phyloP scores from a whole-genome alignment of 139 green algal genomes.

The Bryopsis sp. region DNA sequence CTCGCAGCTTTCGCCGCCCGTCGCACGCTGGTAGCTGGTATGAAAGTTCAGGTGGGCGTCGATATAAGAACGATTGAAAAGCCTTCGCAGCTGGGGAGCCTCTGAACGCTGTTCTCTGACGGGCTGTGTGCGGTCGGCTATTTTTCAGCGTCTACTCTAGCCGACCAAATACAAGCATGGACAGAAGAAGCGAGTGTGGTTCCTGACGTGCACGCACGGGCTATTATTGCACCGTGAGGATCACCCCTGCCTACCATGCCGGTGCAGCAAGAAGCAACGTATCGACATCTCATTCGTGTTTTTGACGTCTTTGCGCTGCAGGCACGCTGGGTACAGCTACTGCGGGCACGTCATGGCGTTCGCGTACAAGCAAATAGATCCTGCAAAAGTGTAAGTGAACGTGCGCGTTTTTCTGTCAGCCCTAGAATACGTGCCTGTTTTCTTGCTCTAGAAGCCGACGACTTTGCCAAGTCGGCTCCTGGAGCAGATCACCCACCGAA shows the following conservation, averaged over 20 bases:
- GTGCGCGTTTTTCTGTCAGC: background rate
- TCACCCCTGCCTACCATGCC: background rate
- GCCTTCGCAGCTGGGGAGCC: background rate
- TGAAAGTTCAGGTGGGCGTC: slow-evolving; percentile 29
- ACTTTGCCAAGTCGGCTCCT: no score
- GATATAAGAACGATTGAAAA: background rate
- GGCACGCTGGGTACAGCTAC: slow-evolving; percentile 77
- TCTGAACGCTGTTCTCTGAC: background rate
- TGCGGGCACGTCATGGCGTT: slow-evolving; percentile 77
- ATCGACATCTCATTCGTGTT: background rate
- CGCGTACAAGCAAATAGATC: slow-evolving; percentile 65
- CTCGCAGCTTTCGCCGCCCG: slow-evolving; percentile 12
- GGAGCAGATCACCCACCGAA: no score
- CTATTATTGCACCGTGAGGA: slow-evolving; percentile 56
- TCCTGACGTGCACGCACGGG: slow-evolving; percentile 24
- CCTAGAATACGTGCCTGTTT: background rate
- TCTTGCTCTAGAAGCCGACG: background rate
- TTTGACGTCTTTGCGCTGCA: slow-evolving; percentile 14
- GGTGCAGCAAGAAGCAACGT: background rate
- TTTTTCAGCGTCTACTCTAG: slow-evolving; percentile 28
- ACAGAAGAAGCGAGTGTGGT: slow-evolving; percentile 22
- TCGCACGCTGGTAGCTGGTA: slow-evolving; percentile 66
- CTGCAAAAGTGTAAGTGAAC: slow-evolving; percentile 55
- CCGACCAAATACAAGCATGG: slow-evolving; percentile 40
- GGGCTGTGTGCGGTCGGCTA: background rate